These are phyloP conservation scores for Globisporangium echinulatum DNA, from an alignment of 352 stramenopile genomes.

Conservation along the genomic window DNA sequence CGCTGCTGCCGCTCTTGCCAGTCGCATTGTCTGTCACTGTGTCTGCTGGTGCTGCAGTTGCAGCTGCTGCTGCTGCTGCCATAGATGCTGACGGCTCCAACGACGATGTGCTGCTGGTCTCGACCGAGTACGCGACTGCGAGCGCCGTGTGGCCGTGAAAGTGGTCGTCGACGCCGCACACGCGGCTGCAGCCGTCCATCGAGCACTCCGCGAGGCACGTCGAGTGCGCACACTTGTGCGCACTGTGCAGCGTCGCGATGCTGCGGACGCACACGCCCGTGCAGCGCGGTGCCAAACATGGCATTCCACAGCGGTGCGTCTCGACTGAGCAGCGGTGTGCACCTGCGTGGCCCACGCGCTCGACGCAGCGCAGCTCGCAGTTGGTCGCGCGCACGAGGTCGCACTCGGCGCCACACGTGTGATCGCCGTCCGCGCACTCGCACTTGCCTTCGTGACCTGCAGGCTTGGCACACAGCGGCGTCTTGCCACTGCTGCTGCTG, in stretches of 20 bases:
- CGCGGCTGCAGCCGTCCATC: constrained; percentile 51
- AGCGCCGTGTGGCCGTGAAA: constrained; percentile 59
- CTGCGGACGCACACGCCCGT: constrained; percentile 38
- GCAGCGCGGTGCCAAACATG: constrained; percentile 41
- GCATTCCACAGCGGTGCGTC: constrained; percentile 47
- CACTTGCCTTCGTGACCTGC: constrained; percentile 61
- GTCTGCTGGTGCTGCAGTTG: not conserved
- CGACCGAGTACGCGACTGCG: constrained; percentile 36
- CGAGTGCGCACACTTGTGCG: constrained; percentile 57
- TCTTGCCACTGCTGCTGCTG: constrained; percentile 12
- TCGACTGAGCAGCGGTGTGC: constrained; percentile 49
- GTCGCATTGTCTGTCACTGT: not conserved
- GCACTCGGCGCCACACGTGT: constrained; percentile 54
- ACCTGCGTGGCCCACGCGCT: constrained; percentile 33
- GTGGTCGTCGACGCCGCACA: constrained; percentile 44
- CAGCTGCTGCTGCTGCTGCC: not conserved
- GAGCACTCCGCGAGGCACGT: constrained; percentile 52
- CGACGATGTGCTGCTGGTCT: constrained; percentile 16
- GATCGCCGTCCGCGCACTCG: constrained; percentile 51
- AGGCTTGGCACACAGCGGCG: constrained; percentile 38
- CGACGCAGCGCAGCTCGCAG: constrained; percentile 40
- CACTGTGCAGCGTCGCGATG: constrained; percentile 38
- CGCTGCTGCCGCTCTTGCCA: constrained; percentile 20
- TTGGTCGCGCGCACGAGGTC: constrained; percentile 34
- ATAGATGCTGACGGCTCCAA: too few relatives aligned